A percentile compares a stretch with the other conserved stretches of the same genome.
These are phyloP conservation scores for Aspergillus flavus DNA, from an alignment of 2,329 filamentous ascomycete species.

Conservation along the genomic window DNA sequence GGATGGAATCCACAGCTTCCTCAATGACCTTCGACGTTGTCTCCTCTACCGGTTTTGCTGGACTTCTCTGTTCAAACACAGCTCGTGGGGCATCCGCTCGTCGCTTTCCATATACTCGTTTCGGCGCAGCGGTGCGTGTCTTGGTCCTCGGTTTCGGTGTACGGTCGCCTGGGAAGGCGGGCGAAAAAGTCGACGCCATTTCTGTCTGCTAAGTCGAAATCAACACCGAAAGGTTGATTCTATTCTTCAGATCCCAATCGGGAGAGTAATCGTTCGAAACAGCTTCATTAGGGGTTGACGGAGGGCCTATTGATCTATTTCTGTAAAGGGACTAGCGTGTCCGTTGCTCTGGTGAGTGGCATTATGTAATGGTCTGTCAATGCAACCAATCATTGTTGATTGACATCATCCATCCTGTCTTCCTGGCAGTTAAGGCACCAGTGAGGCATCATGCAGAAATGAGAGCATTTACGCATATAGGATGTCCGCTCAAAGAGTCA, in stretches of 20 bases:
- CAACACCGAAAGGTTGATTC: not conserved
- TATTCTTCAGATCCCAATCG: not conserved
- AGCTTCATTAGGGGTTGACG: slow-evolving; percentile 1
- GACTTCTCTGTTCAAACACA: slow-evolving; percentile 38
- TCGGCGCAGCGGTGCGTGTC: slow-evolving; percentile 27
- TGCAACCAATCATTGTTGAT: not conserved
- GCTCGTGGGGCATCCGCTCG: slow-evolving; percentile 37
- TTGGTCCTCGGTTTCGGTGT: slow-evolving; percentile 29
- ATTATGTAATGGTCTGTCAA: slow-evolving; percentile 8
- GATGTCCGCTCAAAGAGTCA: too few species aligned
- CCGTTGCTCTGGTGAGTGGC: slow-evolving; percentile 29
- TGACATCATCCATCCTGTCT: not conserved
- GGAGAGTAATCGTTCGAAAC: not conserved
- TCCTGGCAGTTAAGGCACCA: too few species aligned
- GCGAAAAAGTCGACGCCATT: slow-evolving; percentile 21
- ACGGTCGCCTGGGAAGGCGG: slow-evolving; percentile 19
- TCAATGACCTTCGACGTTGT: slow-evolving; percentile 6
- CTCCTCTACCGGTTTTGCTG: slow-evolving; percentile 17
- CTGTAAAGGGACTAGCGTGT: slow-evolving; percentile 27
- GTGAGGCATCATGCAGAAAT: too few species aligned
- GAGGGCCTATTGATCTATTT: slow-evolving; percentile 31
- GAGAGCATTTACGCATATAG: too few species aligned
- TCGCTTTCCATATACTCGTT: slow-evolving; percentile 41
- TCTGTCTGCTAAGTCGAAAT: not conserved
- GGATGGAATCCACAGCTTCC: slow-evolving; percentile 25